Percentiles rank a stretch among this genome's conserved stretches.
Evolutionary conservation across 768 basidiomycete genomes (phyloP).

Genomic region (Boletus reticulatus): DNA sequence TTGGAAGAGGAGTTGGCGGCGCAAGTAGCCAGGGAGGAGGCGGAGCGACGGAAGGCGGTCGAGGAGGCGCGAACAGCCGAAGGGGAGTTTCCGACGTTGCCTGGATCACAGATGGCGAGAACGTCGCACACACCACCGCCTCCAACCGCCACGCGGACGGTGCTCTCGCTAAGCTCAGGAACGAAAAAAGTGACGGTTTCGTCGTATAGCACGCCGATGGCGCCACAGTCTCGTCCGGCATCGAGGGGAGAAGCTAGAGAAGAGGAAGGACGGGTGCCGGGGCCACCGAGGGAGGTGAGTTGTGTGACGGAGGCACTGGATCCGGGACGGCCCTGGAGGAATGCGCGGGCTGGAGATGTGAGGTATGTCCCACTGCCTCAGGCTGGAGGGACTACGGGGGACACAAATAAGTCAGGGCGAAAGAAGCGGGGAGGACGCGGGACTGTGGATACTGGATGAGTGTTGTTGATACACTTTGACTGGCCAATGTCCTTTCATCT

Average conservation of each 20-base stretch:
- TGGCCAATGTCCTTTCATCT: too few species aligned
- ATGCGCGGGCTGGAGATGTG: slow-evolving; percentile 33
- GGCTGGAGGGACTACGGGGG: background rate
- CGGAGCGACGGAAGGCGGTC: slow-evolving; percentile 43
- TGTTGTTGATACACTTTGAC: too few species aligned
- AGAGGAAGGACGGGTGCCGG: slow-evolving; percentile 39
- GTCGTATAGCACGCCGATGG: slow-evolving; percentile 43
- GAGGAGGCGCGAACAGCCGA: slow-evolving; percentile 49
- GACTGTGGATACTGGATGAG: background rate
- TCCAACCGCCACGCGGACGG: slow-evolving; percentile 47
- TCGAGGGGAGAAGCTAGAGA: slow-evolving; percentile 36
- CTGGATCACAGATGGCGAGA: slow-evolving; percentile 9
- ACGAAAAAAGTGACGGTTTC: slow-evolving; percentile 53
- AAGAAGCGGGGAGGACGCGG: background rate
- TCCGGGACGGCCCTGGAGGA: slow-evolving; percentile 43
- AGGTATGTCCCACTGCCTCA: slow-evolving; percentile 36
- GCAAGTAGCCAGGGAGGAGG: slow-evolving; percentile 46
- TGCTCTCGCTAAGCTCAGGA: slow-evolving; percentile 55
- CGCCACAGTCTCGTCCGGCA: slow-evolving; percentile 31
- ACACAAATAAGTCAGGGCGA: background rate
- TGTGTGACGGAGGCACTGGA: slow-evolving; percentile 31
- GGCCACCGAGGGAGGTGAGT: slow-evolving; percentile 37
- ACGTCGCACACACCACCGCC: slow-evolving; percentile 21
- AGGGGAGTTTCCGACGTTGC: slow-evolving; percentile 63
- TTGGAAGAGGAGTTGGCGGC: slow-evolving; percentile 45